These are phyloP conservation scores for Ophiocordyceps australis DNA, from an alignment of 2,329 filamentous ascomycete genomes.

Conservation along the genomic window DNA sequence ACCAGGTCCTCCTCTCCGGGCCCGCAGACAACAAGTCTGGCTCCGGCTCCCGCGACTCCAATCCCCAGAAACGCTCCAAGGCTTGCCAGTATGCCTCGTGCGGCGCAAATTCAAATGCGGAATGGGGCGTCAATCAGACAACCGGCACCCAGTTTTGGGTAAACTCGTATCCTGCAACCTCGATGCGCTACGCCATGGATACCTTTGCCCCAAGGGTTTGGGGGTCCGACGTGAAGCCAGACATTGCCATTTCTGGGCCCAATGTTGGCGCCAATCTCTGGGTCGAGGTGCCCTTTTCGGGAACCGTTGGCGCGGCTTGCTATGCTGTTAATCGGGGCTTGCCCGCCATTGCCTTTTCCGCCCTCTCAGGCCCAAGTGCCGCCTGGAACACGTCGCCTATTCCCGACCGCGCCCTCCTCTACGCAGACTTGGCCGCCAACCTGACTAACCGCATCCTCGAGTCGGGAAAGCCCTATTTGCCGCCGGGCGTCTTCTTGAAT, in stretches of 20 bases:
- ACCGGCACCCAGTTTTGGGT: constrained; percentile 49
- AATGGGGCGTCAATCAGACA: constrained; percentile 36
- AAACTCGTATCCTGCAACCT: constrained; percentile 49
- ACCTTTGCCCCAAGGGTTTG: constrained; percentile 34
- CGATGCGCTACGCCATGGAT: constrained; percentile 44
- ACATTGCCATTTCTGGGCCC: constrained; percentile 14
- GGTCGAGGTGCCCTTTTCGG: constrained; percentile 36
- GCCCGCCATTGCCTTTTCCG: constrained; percentile 52
- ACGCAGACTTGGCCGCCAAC: constrained; percentile 41
- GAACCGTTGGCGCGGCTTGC: constrained; percentile 47
- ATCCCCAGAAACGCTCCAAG: constrained; percentile 25
- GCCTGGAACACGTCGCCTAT: constrained; percentile 34
- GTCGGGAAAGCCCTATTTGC: constrained; percentile 44
- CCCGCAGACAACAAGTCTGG: constrained; percentile 51
- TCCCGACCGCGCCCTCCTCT: constrained; percentile 36
- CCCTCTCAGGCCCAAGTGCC: constrained; percentile 26
- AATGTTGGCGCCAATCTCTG: constrained; percentile 43
- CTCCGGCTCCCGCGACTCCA: constrained; percentile 26
- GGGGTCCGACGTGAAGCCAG: constrained; percentile 17
- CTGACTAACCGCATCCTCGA: constrained; percentile 35
- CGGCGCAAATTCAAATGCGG: constrained; percentile 31
- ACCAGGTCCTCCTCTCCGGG: constrained; percentile 44
- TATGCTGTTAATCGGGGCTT: constrained; percentile 38
- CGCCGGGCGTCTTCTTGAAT: constrained; percentile 42
- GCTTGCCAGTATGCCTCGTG: constrained; percentile 47